phyloP scores from a whole-genome alignment of 2,329 filamentous ascomycete genomes.

The Colletotrichum trifolii region DNA sequence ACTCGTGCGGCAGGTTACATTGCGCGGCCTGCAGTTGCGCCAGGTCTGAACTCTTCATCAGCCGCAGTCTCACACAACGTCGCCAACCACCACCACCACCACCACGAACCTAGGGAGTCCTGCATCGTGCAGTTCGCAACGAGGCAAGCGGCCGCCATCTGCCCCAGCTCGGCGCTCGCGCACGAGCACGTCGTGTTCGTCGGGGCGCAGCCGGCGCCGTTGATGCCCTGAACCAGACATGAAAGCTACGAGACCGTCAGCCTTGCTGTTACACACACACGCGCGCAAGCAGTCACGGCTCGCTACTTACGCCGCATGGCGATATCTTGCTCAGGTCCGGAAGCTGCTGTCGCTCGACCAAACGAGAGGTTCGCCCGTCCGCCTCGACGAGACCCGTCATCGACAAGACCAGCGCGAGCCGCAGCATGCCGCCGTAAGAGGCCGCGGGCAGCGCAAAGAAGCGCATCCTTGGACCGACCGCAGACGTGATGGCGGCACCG shows the following conservation, averaged over 20 bases:
- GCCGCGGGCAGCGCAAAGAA: slow-evolving; percentile 1
- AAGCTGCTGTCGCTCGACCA: slow-evolving; percentile 17
- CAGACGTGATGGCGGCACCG: neutral
- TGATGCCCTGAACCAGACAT: slow-evolving; percentile 26
- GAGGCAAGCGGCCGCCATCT: slow-evolving; percentile 20
- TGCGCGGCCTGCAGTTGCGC: slow-evolving; percentile 29
- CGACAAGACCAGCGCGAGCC: slow-evolving; percentile 4
- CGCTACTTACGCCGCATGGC: slow-evolving; percentile 24
- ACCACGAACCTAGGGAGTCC: slow-evolving; percentile 29
- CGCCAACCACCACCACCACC: too few relatives aligned
- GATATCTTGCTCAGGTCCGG: slow-evolving; percentile 30
- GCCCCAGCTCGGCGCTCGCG: slow-evolving; percentile 22
- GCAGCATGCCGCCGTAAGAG: slow-evolving; percentile 10
- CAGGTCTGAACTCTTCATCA: slow-evolving; percentile 12
- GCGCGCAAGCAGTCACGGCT: neutral
- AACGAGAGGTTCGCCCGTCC: neutral
- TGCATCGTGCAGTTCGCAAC: slow-evolving; percentile 37
- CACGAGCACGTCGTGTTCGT: slow-evolving; percentile 35
- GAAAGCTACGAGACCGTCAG: slow-evolving; percentile 8
- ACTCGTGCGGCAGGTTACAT: slow-evolving; percentile 34
- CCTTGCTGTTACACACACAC: neutral
- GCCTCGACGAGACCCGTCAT: neutral
- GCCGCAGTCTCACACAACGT: too few relatives aligned
- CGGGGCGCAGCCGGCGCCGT: slow-evolving; percentile 29
- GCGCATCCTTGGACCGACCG: slow-evolving; percentile 8